phyloP scores from a whole-genome alignment of 2,329 filamentous ascomycete species.

The Xylariaceae sp. region DNA sequence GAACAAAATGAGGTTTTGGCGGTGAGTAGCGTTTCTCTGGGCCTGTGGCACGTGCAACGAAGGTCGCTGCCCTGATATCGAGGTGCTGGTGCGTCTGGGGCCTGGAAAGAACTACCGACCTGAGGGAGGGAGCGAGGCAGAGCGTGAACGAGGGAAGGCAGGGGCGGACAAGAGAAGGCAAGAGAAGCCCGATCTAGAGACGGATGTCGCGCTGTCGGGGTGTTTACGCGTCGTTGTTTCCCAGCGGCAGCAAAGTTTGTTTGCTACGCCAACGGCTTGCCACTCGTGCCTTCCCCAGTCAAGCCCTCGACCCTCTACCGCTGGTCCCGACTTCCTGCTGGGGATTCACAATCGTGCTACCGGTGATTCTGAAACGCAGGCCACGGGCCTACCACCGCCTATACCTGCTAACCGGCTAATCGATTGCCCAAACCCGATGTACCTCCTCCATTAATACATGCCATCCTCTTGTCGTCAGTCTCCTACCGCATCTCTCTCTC shows the following conservation, averaged over 20 bases:
- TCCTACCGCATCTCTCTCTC: neutral
- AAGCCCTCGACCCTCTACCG: neutral
- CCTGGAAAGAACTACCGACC: neutral
- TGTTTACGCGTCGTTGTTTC: neutral
- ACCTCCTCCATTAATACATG: neutral
- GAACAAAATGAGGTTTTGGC: slow-evolving; percentile 2
- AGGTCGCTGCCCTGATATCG: neutral
- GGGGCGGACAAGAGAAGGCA: neutral
- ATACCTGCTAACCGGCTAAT: neutral
- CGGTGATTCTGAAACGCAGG: slow-evolving; percentile 4
- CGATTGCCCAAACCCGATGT: neutral
- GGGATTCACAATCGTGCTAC: slow-evolving; percentile 2
- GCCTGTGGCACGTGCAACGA: slow-evolving; percentile 1
- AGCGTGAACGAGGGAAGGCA: neutral
- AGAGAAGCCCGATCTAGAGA: neutral
- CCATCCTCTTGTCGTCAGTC: neutral
- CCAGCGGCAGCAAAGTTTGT: slow-evolving; percentile 4
- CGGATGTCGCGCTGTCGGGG: neutral
- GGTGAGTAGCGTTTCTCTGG: slow-evolving; percentile 4
- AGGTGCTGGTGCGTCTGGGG: neutral
- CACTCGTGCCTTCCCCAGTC: neutral
- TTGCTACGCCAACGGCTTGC: slow-evolving; percentile 1
- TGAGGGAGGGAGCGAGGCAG: neutral
- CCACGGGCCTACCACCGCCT: neutral
- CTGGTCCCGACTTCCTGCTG: slow-evolving; percentile 11